A percentile compares a stretch with the other conserved stretches of the same genome.
phyloP scores from a whole-genome alignment of 257 asterid species.

The Lithospermum erythrorhizon region DNA sequence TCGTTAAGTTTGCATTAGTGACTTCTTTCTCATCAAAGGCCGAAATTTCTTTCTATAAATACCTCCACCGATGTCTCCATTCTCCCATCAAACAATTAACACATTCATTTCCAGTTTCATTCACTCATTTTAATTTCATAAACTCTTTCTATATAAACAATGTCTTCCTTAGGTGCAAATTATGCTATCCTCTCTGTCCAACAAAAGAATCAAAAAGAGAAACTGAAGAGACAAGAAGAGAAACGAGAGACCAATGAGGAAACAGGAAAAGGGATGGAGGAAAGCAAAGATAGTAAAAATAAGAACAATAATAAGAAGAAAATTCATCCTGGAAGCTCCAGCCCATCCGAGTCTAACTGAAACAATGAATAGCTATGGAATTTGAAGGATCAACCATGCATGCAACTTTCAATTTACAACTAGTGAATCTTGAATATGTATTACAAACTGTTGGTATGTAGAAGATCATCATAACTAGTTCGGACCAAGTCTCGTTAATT shows the following conservation, averaged over 20 bases:
- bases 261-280: not conserved
- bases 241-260: not conserved
- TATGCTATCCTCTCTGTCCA: not conserved
- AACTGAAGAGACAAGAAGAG: not conserved
- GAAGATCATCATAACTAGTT: no score
- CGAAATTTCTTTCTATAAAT: not conserved
- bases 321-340: no score
- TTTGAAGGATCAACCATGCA: not conserved
- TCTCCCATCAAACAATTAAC: not conserved
- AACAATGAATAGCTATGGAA: not conserved
- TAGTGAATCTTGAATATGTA: no score
- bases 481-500: no score
- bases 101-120: no score
- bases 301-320: no score
- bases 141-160: not conserved
- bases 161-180: not conserved
- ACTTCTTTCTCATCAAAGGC: not conserved
- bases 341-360: not conserved
- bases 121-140: not conserved
- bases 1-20: not conserved
- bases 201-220: not conserved
- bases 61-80: not conserved
- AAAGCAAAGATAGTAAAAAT: no score
- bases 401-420: not conserved
- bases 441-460: not conserved